phyloP scores from a whole-genome alignment of 140 eudicot species.

The Anethum foeniculum region DNA sequence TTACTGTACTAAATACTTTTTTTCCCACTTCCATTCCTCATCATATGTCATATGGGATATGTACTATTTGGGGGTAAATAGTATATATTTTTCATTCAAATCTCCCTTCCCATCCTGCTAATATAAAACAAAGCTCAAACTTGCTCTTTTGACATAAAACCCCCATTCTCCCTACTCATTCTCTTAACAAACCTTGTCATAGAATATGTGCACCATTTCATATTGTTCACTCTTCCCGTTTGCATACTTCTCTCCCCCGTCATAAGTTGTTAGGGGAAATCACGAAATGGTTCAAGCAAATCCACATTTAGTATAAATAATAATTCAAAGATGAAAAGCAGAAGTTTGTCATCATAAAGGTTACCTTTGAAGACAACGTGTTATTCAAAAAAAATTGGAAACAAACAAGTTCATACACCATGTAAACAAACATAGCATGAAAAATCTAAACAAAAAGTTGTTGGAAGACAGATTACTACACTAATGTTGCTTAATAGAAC shows the following conservation, averaged over 20 bases:
- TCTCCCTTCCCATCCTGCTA: background rate
- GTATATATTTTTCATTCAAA: background rate
- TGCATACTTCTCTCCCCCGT: too few relatives aligned
- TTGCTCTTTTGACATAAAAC: background rate
- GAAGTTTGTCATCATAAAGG: background rate
- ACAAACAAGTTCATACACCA: background rate
- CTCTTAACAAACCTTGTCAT: too few relatives aligned
- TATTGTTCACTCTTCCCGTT: too few relatives aligned
- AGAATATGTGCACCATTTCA: too few relatives aligned
- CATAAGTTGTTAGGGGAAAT: too few relatives aligned
- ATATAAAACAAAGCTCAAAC: background rate
- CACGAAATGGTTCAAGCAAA: background rate
- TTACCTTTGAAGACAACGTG: too few relatives aligned
- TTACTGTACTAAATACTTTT: too few relatives aligned
- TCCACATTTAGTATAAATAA: background rate
- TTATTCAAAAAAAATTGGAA: background rate
- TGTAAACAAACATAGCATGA: background rate
- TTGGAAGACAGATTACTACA: background rate
- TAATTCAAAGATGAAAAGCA: background rate
- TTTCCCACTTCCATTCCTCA: too few relatives aligned
- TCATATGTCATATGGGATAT: too few relatives aligned
- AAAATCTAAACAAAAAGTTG: background rate
- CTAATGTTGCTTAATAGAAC: background rate
- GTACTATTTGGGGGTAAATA: background rate
- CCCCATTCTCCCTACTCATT: background rate